These are phyloP conservation scores for Fusarium albosuccineum DNA, from an alignment of 2,329 filamentous ascomycete species.

Conservation along the genomic window DNA sequence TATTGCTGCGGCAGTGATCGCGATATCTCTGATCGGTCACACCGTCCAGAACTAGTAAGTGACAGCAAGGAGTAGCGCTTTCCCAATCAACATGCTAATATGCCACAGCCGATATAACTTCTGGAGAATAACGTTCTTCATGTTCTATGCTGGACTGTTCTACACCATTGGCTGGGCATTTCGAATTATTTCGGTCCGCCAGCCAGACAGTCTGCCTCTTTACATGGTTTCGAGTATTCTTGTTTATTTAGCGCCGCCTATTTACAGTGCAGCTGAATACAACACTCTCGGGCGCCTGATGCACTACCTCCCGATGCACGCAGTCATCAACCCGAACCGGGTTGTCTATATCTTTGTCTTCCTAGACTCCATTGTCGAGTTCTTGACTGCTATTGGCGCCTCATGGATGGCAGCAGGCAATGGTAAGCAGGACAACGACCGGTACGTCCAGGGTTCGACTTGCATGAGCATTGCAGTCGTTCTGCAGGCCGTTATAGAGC, in stretches of 20 bases:
- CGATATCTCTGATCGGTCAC: conserved; percentile 34
- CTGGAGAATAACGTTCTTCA: conserved; percentile 46
- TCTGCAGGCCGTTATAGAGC: conserved; percentile 47
- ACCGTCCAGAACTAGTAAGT: conserved; percentile 36
- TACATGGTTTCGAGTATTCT: conserved; percentile 45
- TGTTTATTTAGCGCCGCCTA: conserved; percentile 41
- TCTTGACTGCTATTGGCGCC: conserved; percentile 41
- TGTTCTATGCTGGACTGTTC: conserved; percentile 44
- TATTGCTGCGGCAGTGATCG: conserved; percentile 35
- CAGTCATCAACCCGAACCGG: conserved; percentile 44
- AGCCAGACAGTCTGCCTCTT: conserved; percentile 37
- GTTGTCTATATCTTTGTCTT: conserved; percentile 47
- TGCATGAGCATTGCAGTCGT: conserved; percentile 65
- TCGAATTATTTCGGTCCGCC: conserved; percentile 35
- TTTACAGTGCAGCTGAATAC: conserved; percentile 45
- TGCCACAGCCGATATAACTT: conserved; percentile 37
- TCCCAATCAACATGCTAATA: conserved; percentile 1
- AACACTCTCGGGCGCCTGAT: conserved; percentile 45
- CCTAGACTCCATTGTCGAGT: conserved; percentile 39
- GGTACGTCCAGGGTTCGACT: conserved; percentile 67
- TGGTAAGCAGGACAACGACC: conserved; percentile 61
- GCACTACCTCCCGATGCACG: conserved; percentile 46
- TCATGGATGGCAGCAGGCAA: conserved; percentile 44
- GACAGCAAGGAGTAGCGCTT: neutral
- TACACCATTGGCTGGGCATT: conserved; percentile 41